Evolutionary conservation across 345 rosid genomes (phyloP).

Genomic region (Excoecaria cochinchinensis): DNA sequence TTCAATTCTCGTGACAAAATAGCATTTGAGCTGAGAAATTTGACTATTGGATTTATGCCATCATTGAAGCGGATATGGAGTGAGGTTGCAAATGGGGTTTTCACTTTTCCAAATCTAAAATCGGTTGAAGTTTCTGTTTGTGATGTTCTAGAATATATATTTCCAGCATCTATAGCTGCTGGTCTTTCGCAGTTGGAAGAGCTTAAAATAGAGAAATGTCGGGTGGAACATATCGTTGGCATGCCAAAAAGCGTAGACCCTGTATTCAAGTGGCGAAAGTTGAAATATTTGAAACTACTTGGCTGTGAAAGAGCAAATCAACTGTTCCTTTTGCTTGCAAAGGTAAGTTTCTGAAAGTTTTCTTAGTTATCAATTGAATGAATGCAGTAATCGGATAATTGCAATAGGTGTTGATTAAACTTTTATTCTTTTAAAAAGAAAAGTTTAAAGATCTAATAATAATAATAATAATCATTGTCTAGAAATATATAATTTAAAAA

Average conservation of each 20-base stretch:
- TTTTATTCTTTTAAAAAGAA: too few relatives aligned
- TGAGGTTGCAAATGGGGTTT: neutral
- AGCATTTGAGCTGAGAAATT: neutral
- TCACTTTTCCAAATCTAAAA: neutral
- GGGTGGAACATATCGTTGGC: constrained; percentile 22
- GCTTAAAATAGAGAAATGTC: constrained; percentile 11
- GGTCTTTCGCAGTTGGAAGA: constrained; percentile 12
- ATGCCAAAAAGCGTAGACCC: neutral
- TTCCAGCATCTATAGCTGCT: constrained; percentile 4
- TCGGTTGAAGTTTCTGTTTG: neutral
- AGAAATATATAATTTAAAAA: too few relatives aligned
- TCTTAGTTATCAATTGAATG: neutral
- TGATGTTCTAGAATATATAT: neutral
- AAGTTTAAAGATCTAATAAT: too few relatives aligned
- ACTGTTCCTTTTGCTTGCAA: neutral
- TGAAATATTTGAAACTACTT: neutral
- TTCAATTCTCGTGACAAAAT: neutral
- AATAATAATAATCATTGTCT: too few relatives aligned
- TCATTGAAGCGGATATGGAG: constrained; percentile 4
- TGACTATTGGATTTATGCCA: neutral
- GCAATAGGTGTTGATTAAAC: too few relatives aligned
- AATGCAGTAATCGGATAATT: too few relatives aligned
- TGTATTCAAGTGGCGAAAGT: constrained; percentile 20
- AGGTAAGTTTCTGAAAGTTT: neutral
- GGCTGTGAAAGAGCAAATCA: constrained; percentile 13